Evolutionary conservation across 73 alveolate species (phyloP).

Genomic region (Halteria grandinella): DNA sequence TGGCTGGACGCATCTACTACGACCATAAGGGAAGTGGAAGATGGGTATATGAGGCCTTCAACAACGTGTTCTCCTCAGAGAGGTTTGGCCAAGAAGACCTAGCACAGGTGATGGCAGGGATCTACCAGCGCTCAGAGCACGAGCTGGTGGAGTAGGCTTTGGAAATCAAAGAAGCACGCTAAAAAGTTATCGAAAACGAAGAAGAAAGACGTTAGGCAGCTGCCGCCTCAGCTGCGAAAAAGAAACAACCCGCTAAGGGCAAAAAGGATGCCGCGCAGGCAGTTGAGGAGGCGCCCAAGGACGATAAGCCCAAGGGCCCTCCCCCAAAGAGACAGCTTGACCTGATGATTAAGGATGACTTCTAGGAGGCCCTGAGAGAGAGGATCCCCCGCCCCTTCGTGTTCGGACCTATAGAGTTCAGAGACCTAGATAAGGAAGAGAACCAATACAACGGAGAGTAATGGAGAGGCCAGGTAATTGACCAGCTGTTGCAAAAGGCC

Average conservation of each 20-base stretch:
- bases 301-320: not conserved
- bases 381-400: constrained; percentile 24
- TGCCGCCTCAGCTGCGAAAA: constrained; percentile 29
- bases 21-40: constrained; percentile 12
- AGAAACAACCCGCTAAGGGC: constrained; percentile 9
- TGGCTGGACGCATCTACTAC: constrained; percentile 26
- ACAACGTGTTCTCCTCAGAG: constrained; percentile 10
- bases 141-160: constrained; percentile 1
- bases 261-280: constrained; percentile 8
- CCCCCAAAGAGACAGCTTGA: constrained; percentile 1
- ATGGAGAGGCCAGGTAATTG: too few species aligned
- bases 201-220: constrained; percentile 50
- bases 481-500: too few species aligned
- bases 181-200: constrained; percentile 23
- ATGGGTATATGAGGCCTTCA: constrained; percentile 48
- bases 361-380: constrained; percentile 17
- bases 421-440: constrained; percentile 2
- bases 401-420: constrained; percentile 40
- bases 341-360: constrained; percentile 13
- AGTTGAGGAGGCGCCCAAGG: constrained; percentile 23
- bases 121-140: constrained; percentile 11
- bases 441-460: too few species aligned
- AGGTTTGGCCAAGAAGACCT: constrained; percentile 14
- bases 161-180: constrained; percentile 25
- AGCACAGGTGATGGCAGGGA: constrained; percentile 2